Conservation (phyloP, 2,329 filamentous ascomycete species). For the Juglanconis juglandina region DNA sequence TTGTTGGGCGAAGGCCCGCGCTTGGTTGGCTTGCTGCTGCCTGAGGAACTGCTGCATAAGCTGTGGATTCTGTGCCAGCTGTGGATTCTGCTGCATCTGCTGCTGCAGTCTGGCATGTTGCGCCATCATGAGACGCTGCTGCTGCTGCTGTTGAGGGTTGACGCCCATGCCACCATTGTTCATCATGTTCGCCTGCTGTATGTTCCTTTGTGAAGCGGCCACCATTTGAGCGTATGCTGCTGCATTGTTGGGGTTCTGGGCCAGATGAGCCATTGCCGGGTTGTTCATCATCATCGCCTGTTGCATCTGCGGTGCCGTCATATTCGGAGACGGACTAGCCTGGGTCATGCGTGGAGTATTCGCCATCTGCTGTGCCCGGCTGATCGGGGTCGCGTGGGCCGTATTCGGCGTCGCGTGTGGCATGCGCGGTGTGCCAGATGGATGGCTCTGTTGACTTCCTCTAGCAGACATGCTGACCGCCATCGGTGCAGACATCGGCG, state of each 20-base stretch:
- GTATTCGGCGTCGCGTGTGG: slow-evolving; percentile 60
- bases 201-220: slow-evolving; percentile 18
- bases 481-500: slow-evolving; percentile 57
- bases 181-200: slow-evolving; percentile 39
- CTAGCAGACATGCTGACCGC: slow-evolving; percentile 60
- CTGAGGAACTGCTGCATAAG: slow-evolving; percentile 35
- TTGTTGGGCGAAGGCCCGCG: slow-evolving; percentile 18
- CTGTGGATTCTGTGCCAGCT: slow-evolving; percentile 17
- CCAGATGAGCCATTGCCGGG: slow-evolving; percentile 36
- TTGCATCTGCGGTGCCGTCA: slow-evolving; percentile 57
- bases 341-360: slow-evolving; percentile 62
- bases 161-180: slow-evolving; percentile 40
- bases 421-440: slow-evolving; percentile 60
- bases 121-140: slow-evolving; percentile 31
- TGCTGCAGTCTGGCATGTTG: slow-evolving; percentile 24
- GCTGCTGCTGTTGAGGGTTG: slow-evolving; percentile 34
- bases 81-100: slow-evolving; percentile 28
- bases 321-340: slow-evolving; percentile 57
- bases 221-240: slow-evolving; percentile 38
- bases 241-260: slow-evolving; percentile 37
- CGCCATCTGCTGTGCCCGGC: slow-evolving; percentile 40
- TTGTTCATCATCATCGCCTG: slow-evolving; percentile 50
- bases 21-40: slow-evolving; percentile 11
- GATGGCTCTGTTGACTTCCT: slow-evolving; percentile 65
- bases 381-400: slow-evolving; percentile 58